Base-by-base conservation (phyloP, 1,139 yeast species). In the Blastobotrys buckinghamii region DNA sequence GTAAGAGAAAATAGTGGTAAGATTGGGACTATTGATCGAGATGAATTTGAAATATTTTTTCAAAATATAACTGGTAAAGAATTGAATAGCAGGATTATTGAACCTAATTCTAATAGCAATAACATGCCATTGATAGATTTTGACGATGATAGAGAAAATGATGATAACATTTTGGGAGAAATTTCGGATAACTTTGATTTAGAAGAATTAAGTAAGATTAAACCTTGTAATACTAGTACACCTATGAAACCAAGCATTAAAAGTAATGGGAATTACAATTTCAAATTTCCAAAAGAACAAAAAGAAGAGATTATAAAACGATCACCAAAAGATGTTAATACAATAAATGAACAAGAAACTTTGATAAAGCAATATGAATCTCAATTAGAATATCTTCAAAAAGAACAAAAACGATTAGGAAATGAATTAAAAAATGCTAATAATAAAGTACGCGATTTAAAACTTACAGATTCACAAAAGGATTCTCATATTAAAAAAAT, bases 351-450 rank as follows among this genome's bases (percentile, higher is more conserved):
- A 26, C 54, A 50, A 38, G 56, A 55, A 27, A 49, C 51, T 29
- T 50, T 53, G 24, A 40, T 55, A 9, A 34, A 45, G 27, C 47
- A 50, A 39, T 51, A 39, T 32, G 58, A 55, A 37, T 38, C 44
- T 6, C 50, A 49, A 32, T 35, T 55, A 16, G 39, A 47, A 10
- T 39, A 42, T 6, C 39, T 54, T 17, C 48, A 50, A 27, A 43
- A 45, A 16, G 52, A 54, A 33, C 46, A 47, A 27, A 45, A 10
- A 2, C 39, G 40, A 2, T 39, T 55, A 19, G 30, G 38, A 8
- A 19, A 38, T 6, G 54, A 54, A 29, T 39, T 55, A 5, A 33
- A 32, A 4, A 16, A 16, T 2, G 51, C 44, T 26, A 49, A 49
- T 19, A 26, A 37, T 9, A 51, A 47, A 42, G 33, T 52, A 4